Evolutionary conservation across 2,329 filamentous ascomycete species (phyloP).

Genomic region (Teratosphaeria gauchensis): DNA sequence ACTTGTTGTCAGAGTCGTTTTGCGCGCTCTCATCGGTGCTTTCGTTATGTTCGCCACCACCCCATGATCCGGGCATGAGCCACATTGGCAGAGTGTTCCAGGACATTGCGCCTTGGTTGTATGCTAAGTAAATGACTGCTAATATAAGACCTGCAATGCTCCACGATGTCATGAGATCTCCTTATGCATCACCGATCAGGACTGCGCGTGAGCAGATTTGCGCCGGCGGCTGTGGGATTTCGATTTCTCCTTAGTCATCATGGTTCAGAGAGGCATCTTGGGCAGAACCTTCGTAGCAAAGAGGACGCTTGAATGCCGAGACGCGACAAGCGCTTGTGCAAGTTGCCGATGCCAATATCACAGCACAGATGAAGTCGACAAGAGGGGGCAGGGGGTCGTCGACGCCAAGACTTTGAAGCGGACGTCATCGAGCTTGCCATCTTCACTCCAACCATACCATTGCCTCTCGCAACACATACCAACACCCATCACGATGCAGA

Average conservation of each 20-base stretch:
- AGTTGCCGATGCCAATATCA: neutral
- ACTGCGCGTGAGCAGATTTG: neutral
- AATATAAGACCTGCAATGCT: constrained; percentile 30
- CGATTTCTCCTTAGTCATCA: neutral
- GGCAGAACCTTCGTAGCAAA: neutral
- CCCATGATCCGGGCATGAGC: constrained; percentile 10
- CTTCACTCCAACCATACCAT: neutral
- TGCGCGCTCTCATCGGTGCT: neutral
- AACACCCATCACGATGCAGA: constrained; percentile 1
- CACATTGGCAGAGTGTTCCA: constrained; percentile 24
- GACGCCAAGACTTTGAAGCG: constrained; percentile 8
- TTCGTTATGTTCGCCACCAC: neutral
- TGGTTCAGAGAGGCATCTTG: neutral
- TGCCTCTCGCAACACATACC: neutral
- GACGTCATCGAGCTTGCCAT: constrained; percentile 3
- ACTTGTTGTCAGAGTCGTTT: neutral
- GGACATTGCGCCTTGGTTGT: constrained; percentile 28
- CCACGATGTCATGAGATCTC: constrained; percentile 32
- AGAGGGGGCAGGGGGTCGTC: neutral
- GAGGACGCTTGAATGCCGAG: neutral
- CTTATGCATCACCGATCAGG: neutral
- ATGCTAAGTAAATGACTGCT: constrained; percentile 32
- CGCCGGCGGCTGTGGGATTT: neutral
- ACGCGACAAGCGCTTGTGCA: neutral
- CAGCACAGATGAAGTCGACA: neutral